Conservation (phyloP, 176 grass and related monocot genomes). For the sorghum (Sorghum bicolor) region DNA sequence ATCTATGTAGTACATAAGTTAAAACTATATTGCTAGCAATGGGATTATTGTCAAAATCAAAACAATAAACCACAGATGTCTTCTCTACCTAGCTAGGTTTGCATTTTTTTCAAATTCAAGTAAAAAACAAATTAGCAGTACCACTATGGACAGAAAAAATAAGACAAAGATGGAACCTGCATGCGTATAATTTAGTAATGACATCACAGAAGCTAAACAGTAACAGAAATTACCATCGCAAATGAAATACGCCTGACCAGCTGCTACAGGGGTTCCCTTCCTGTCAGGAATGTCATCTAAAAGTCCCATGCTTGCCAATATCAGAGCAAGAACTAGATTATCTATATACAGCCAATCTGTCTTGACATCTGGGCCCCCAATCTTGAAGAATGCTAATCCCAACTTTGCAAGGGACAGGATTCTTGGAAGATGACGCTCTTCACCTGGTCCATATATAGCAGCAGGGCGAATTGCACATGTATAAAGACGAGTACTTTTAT, state of each 20-base stretch:
- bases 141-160: not conserved
- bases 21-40: not conserved
- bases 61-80: not conserved
- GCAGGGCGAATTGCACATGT: conserved; percentile 89
- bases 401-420: conserved; percentile 85
- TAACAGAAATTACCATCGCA: conserved; percentile 74
- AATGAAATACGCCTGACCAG: conserved; percentile 92
- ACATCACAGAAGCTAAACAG: not conserved
- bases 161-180: not conserved
- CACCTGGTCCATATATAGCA: conserved; percentile 93
- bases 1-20: not conserved
- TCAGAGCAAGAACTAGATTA: conserved; percentile 92
- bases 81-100: not conserved
- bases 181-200: not conserved
- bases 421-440: conserved; percentile 87
- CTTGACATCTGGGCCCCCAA: conserved; percentile 69
- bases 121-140: not conserved
- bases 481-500: conserved; percentile 52
- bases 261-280: conserved; percentile 65
- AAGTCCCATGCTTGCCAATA: conserved; percentile 83
- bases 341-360: conserved; percentile 95
- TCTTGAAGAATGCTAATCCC: conserved; percentile 69
- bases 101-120: not conserved
- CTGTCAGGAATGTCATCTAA: conserved; percentile 70
- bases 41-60: not conserved